Percentiles rank a stretch among this genome's conserved stretches.
Evolutionary conservation across 2,329 filamentous ascomycete species (phyloP).

Genomic region (Diaporthe citriasiana): DNA sequence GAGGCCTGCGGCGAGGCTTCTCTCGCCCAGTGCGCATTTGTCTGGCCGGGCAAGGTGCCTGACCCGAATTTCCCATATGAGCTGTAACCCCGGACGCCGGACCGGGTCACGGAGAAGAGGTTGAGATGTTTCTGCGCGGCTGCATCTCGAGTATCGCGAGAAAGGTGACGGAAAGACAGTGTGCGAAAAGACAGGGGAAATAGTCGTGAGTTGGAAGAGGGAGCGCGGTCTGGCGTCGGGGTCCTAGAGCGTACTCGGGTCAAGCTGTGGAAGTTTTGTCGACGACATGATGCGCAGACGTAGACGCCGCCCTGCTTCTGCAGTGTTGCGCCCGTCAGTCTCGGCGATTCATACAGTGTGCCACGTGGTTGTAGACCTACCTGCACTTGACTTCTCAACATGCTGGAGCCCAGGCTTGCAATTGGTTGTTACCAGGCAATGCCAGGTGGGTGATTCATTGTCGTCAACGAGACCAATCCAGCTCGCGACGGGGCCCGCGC

Average conservation of each 20-base stretch:
- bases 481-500: conserved; percentile 14
- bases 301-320: conserved; percentile 57
- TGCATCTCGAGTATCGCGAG: not conserved
- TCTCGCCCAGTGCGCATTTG: conserved; percentile 36
- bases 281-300: conserved; percentile 58
- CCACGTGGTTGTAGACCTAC: conserved; percentile 6
- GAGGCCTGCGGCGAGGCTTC: conserved; percentile 16
- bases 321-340: conserved; percentile 23
- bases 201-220: conserved; percentile 5
- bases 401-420: conserved; percentile 26
- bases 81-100: conserved; percentile 23
- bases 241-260: conserved; percentile 28
- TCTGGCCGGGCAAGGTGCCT: conserved; percentile 38
- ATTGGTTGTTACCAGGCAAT: not conserved
- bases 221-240: not conserved
- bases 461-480: conserved; percentile 26
- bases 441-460: not conserved
- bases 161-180: not conserved
- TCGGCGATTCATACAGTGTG: no score
- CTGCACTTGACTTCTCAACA: conserved; percentile 42
- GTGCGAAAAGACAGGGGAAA: conserved; percentile 8
- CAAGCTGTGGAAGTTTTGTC: conserved; percentile 45
- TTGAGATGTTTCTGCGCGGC: not conserved
- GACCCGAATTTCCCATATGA: conserved; percentile 40
- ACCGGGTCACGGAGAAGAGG: not conserved